phyloP scores from a whole-genome alignment of 2,329 filamentous ascomycete genomes.

The Penicillium sp. region DNA sequence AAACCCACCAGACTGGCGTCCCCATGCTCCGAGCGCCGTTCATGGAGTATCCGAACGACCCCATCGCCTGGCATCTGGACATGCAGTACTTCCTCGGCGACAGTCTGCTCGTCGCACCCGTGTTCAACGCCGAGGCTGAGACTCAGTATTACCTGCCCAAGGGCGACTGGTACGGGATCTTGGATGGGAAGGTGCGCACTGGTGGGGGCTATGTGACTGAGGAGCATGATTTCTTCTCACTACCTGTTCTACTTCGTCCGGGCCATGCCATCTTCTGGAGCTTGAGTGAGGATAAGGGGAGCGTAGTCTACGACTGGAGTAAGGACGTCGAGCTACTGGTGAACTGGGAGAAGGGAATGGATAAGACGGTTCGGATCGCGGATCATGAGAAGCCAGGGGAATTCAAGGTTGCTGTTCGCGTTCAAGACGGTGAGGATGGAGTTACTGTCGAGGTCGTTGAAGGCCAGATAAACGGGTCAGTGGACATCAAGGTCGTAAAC shows the following conservation, averaged over 20 bases:
- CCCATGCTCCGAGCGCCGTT: slow-evolving; percentile 14
- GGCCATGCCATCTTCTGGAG: background rate
- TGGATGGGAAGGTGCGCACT: slow-evolving; percentile 11
- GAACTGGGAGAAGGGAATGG: slow-evolving; percentile 15
- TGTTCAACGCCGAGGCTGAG: slow-evolving; percentile 3
- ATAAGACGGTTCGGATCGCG: slow-evolving; percentile 8
- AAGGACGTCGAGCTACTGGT: slow-evolving; percentile 12
- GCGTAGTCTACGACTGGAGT: slow-evolving; percentile 17
- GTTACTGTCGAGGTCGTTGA: slow-evolving; percentile 6
- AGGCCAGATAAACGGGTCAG: background rate
- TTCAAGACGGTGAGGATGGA: background rate
- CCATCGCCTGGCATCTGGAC: slow-evolving; percentile 13
- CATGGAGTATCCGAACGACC: slow-evolving; percentile 15
- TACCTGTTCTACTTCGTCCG: slow-evolving; percentile 8
- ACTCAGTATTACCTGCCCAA: slow-evolving; percentile 17
- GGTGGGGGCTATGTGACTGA: slow-evolving; percentile 14
- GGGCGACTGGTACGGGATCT: slow-evolving; percentile 17
- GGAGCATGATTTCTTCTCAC: slow-evolving; percentile 12
- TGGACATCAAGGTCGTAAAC: slow-evolving; percentile 13
- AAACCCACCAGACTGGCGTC: slow-evolving; percentile 11
- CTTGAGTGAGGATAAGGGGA: background rate
- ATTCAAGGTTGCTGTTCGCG: slow-evolving; percentile 3
- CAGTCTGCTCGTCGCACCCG: slow-evolving; percentile 16
- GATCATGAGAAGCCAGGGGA: slow-evolving; percentile 7
- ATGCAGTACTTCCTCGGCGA: slow-evolving; percentile 18